phyloP scores from a whole-genome alignment of 352 stramenopile species.

The Pythium pyrilobum region DNA sequence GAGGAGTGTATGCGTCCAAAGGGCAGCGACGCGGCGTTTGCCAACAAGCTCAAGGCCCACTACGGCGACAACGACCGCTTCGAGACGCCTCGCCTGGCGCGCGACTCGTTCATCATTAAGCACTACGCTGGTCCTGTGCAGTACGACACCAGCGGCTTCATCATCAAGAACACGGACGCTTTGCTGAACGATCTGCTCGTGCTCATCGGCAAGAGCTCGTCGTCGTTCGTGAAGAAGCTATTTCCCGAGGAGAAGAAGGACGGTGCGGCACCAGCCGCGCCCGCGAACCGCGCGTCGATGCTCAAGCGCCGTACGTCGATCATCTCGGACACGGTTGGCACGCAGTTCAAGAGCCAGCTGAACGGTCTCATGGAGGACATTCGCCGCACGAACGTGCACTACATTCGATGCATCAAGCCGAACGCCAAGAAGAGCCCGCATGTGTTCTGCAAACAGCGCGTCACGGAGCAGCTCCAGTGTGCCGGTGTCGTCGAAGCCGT shows the following conservation, averaged over 20 bases:
- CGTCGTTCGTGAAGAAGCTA: conserved; percentile 68
- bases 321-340: conserved; percentile 73
- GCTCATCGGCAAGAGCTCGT: conserved; percentile 66
- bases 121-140: conserved; percentile 95
- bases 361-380: conserved; percentile 93
- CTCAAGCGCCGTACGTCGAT: conserved; percentile 82
- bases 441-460: conserved; percentile 86
- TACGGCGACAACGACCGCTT: conserved; percentile 88
- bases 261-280: conserved; percentile 35
- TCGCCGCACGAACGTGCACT: conserved; percentile 95
- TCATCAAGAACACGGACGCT: conserved; percentile 97
- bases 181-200: conserved; percentile 91
- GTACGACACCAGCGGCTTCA: conserved; percentile 92
- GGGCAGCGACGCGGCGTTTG: conserved; percentile 80
- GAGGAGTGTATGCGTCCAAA: conserved; percentile 91
- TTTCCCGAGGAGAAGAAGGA: conserved; percentile 68
- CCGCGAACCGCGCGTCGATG: conserved; percentile 18
- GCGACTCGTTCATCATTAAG: conserved; percentile 92
- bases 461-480: conserved; percentile 96
- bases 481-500: conserved; percentile 98
- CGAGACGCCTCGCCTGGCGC: conserved; percentile 71
- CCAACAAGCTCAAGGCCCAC: conserved; percentile 85
- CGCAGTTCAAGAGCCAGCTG: conserved; percentile 94
- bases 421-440: conserved; percentile 93
- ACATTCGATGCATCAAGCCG: conserved; percentile 99